Evolutionary conservation across 1,284 basidiomycete genomes (phyloP).

Genomic region (Leccinum brunneo-olivaceum): DNA sequence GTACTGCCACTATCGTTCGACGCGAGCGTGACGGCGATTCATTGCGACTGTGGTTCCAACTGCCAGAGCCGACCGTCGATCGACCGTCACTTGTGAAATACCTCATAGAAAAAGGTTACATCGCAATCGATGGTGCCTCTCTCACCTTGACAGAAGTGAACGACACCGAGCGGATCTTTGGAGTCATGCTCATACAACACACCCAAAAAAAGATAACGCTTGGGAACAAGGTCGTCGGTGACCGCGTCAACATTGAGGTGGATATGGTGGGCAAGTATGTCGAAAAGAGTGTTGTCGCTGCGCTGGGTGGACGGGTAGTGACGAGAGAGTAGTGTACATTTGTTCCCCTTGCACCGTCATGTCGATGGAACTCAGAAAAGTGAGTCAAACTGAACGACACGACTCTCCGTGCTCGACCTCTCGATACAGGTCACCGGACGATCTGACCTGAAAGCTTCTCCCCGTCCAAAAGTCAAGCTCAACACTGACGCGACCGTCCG

Average conservation of each 20-base stretch:
- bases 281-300: conserved; percentile 72
- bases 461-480: conserved; percentile 55
- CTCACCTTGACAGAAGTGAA: conserved; percentile 86
- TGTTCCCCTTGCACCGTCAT: too few species aligned
- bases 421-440: conserved; percentile 38
- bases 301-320: conserved; percentile 68
- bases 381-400: conserved; percentile 19
- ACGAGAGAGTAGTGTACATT: too few species aligned
- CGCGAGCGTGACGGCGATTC: conserved; percentile 81
- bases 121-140: conserved; percentile 92
- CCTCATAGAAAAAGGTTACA: conserved; percentile 93
- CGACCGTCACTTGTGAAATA: conserved; percentile 71
- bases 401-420: conserved; percentile 11
- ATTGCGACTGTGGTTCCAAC: conserved; percentile 73
- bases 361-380: conserved; percentile 44
- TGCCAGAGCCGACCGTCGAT: conserved; percentile 55
- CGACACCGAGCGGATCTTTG: conserved; percentile 67
- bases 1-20: conserved; percentile 71
- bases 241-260: conserved; percentile 90
- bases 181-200: conserved; percentile 93
- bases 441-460: conserved; percentile 30
- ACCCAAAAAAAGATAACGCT: conserved; percentile 89
- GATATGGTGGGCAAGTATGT: conserved; percentile 91
- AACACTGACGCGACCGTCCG: conserved; percentile 44
- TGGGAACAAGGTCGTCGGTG: conserved; percentile 67